Percentiles rank a stretch among this genome's conserved stretches.
Evolutionary conservation across 2,329 filamentous ascomycete species (phyloP).

Genomic region (Sporothrix curviconia): DNA sequence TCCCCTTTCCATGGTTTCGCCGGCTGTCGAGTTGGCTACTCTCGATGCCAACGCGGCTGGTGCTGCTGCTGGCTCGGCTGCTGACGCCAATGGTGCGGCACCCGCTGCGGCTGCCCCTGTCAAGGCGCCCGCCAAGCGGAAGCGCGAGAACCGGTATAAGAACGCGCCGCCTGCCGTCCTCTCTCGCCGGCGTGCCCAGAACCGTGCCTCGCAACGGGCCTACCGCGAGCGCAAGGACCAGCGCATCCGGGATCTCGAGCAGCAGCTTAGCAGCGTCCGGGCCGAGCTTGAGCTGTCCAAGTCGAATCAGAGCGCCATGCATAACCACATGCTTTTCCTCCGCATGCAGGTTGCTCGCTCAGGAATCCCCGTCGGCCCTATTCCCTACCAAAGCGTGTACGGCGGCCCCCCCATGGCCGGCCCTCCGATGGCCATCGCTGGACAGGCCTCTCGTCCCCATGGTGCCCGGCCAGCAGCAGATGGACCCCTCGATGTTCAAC

Average conservation of each 20-base stretch:
- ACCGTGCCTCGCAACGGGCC: conserved; percentile 54
- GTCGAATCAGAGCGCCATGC: conserved; percentile 46
- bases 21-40: not conserved
- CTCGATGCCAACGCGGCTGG: not conserved
- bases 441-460: too few species aligned
- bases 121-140: conserved; percentile 39
- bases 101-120: not conserved
- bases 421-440: too few species aligned
- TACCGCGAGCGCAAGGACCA: conserved; percentile 59
- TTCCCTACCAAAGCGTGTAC: too few species aligned
- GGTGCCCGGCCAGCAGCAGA: too few species aligned
- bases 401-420: too few species aligned
- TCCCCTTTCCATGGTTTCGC: not conserved
- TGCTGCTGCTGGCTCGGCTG: not conserved
- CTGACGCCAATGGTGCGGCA: not conserved
- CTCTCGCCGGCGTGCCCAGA: conserved; percentile 52
- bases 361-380: too few species aligned
- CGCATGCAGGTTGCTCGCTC: too few species aligned
- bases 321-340: conserved; percentile 37
- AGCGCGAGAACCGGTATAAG: conserved; percentile 47
- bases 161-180: conserved; percentile 45
- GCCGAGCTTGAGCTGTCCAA: conserved; percentile 50
- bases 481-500: too few species aligned
- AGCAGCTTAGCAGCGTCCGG: conserved; percentile 46
- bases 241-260: conserved; percentile 57